Percentiles rank a stretch among this genome's conserved stretches.
Conservation (phyloP, 441 rosid species). For the Brassica hybrid region DNA sequence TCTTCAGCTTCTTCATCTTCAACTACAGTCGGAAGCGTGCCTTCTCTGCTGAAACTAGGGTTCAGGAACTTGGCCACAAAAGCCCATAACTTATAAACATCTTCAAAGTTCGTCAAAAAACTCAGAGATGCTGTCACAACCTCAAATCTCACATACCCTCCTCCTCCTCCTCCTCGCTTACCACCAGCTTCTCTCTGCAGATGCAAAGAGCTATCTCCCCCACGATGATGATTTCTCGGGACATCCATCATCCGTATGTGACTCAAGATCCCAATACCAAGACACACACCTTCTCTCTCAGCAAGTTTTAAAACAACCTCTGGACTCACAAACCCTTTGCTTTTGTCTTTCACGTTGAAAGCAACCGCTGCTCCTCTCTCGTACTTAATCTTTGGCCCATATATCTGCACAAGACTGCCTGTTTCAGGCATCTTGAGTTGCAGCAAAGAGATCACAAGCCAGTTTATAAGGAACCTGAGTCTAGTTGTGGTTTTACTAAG, state of each 20-base stretch:
- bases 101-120: slow-evolving; percentile 90
- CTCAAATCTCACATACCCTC: slow-evolving; percentile 73
- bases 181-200: slow-evolving; percentile 69
- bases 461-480: slow-evolving; percentile 80
- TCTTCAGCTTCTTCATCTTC: slow-evolving; percentile 56
- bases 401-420: slow-evolving; percentile 80
- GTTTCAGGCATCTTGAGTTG: slow-evolving; percentile 74
- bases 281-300: slow-evolving; percentile 82
- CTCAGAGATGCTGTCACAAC: slow-evolving; percentile 96
- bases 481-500: slow-evolving; percentile 86
- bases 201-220: slow-evolving; percentile 60
- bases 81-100: slow-evolving; percentile 92
- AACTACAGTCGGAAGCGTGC: slow-evolving; percentile 70
- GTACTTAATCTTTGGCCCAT: slow-evolving; percentile 92
- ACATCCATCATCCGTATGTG: slow-evolving; percentile 75
- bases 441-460: slow-evolving; percentile 92
- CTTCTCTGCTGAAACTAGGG: slow-evolving; percentile 66
- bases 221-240: slow-evolving; percentile 58
- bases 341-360: slow-evolving; percentile 76
- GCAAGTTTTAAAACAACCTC: slow-evolving; percentile 86
- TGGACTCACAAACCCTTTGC: slow-evolving; percentile 72
- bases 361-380: slow-evolving; percentile 98
- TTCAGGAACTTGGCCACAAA: slow-evolving; percentile 87
- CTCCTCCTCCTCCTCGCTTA: slow-evolving; percentile 45
- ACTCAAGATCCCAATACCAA: slow-evolving; percentile 85